phyloP scores from a whole-genome alignment of 2,329 filamentous ascomycete genomes.

The Diaporthe batatas region DNA sequence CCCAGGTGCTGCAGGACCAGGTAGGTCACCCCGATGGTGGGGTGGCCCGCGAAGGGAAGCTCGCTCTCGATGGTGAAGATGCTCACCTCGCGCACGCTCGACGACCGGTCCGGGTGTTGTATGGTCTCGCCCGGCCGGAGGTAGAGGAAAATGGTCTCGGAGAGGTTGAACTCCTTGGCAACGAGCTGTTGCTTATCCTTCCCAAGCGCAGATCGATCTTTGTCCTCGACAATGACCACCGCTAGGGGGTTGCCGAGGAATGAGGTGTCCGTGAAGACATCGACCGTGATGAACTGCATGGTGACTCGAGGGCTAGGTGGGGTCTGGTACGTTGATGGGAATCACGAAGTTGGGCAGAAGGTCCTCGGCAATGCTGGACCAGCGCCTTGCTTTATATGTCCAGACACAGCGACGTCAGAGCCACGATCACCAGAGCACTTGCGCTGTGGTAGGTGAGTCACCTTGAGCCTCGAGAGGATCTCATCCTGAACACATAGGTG shows the following conservation, averaged over 20 bases:
- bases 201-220: slow-evolving; percentile 55
- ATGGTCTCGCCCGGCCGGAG: slow-evolving; percentile 51
- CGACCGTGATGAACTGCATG: slow-evolving; percentile 66
- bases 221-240: slow-evolving; percentile 65
- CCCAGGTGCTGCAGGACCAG: slow-evolving; percentile 57
- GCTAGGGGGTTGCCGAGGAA: slow-evolving; percentile 73
- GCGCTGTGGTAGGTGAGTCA: slow-evolving; percentile 24
- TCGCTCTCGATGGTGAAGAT: slow-evolving; percentile 70
- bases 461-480: not conserved
- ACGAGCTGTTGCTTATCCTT: slow-evolving; percentile 69
- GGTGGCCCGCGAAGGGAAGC: slow-evolving; percentile 73
- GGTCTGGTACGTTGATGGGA: not conserved
- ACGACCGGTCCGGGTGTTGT: slow-evolving; percentile 44
- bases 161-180: slow-evolving; percentile 74
- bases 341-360: not conserved
- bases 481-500: slow-evolving; percentile 26
- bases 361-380: not conserved
- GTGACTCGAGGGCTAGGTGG: slow-evolving; percentile 19
- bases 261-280: slow-evolving; percentile 68
- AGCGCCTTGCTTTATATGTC: not conserved
- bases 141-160: slow-evolving; percentile 74
- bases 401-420: not conserved
- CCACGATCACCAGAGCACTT: not conserved
- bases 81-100: slow-evolving; percentile 62
- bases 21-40: slow-evolving; percentile 69